A percentile compares a stretch with the other conserved stretches of the same genome.
Evolutionary conservation across 495 filamentous ascomycete genomes (phyloP).

Genomic region (Hypoxylon intermedium): DNA sequence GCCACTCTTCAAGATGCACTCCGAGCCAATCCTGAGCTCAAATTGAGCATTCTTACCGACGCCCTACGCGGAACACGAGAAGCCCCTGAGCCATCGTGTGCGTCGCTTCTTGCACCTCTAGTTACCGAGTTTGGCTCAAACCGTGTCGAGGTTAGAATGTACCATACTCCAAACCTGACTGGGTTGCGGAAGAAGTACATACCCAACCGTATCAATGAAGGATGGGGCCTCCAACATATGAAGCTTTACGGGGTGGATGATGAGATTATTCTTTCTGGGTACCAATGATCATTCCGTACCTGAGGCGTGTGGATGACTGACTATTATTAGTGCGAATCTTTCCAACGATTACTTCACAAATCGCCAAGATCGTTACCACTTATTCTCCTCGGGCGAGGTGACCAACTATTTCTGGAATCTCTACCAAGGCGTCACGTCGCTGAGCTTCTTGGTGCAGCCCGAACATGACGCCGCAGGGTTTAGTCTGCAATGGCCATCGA

Average conservation of each 20-base stretch:
- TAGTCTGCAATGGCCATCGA: slow-evolving; percentile 76
- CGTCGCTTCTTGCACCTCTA: slow-evolving; percentile 84
- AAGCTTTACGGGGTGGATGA: slow-evolving; percentile 97
- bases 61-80: slow-evolving; percentile 90
- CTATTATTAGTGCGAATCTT: slow-evolving; percentile 75
- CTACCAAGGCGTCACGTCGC: slow-evolving; percentile 74
- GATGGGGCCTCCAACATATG: slow-evolving; percentile 99
- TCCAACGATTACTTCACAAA: slow-evolving; percentile 97
- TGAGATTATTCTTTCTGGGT: slow-evolving; percentile 94
- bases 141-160: slow-evolving; percentile 94
- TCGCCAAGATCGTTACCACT: slow-evolving; percentile 91
- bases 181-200: slow-evolving; percentile 82
- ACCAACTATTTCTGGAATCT: slow-evolving; percentile 83
- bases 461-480: slow-evolving; percentile 67
- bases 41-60: slow-evolving; percentile 92
- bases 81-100: slow-evolving; percentile 84
- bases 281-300: slow-evolving; percentile 28
- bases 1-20: slow-evolving; percentile 79
- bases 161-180: slow-evolving; percentile 94
- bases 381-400: slow-evolving; percentile 79
- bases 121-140: slow-evolving; percentile 81
- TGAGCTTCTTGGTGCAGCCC: slow-evolving; percentile 82
- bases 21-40: slow-evolving; percentile 72
- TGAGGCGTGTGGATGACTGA: background rate
- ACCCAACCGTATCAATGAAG: slow-evolving; percentile 92